Percentiles rank a stretch among this genome's conserved stretches.
phyloP scores from a whole-genome alignment of 371 early-diverging fungal genomes.

The Mucor circinelloides region DNA sequence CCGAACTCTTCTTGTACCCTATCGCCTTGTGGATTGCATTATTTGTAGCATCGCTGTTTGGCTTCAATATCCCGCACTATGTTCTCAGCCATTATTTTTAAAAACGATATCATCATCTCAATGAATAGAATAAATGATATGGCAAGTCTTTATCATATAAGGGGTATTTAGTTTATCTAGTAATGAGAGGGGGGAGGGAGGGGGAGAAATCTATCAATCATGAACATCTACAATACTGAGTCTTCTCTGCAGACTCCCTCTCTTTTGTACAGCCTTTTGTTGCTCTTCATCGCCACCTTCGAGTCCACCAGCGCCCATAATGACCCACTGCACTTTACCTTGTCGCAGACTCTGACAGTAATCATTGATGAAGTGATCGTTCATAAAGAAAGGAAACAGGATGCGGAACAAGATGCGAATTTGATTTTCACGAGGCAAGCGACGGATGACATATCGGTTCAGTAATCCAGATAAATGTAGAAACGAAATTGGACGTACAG shows the following conservation, averaged over 20 bases:
- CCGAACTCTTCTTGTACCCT: conserved; percentile 86
- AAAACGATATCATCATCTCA: not conserved
- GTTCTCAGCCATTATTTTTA: conserved; percentile 71
- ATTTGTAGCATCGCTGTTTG: conserved; percentile 79
- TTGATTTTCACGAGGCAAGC: conserved; percentile 51
- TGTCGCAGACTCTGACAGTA: conserved; percentile 56
- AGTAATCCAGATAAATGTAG: conserved; percentile 61
- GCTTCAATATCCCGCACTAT: conserved; percentile 77
- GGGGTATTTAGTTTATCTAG: not conserved
- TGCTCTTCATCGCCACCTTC: conserved; percentile 28
- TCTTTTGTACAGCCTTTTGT: not conserved
- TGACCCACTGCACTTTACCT: conserved; percentile 47
- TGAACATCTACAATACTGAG: conserved; percentile 26
- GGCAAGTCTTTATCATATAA: not conserved
- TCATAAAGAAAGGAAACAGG: conserved; percentile 59
- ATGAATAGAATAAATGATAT: not conserved
- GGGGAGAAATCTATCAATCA: conserved; percentile 8
- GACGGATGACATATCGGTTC: conserved; percentile 53
- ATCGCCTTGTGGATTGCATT: conserved; percentile 69
- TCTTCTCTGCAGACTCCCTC: conserved; percentile 4
- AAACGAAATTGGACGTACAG: conserved; percentile 59
- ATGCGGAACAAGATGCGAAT: conserved; percentile 56
- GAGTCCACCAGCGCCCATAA: conserved; percentile 41
- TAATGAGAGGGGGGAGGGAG: too few relatives aligned
- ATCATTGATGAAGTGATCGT: conserved; percentile 64